Base-by-base conservation (phyloP, 2,329 filamentous ascomycete species). In the Coniochaeta sp. region DNA sequence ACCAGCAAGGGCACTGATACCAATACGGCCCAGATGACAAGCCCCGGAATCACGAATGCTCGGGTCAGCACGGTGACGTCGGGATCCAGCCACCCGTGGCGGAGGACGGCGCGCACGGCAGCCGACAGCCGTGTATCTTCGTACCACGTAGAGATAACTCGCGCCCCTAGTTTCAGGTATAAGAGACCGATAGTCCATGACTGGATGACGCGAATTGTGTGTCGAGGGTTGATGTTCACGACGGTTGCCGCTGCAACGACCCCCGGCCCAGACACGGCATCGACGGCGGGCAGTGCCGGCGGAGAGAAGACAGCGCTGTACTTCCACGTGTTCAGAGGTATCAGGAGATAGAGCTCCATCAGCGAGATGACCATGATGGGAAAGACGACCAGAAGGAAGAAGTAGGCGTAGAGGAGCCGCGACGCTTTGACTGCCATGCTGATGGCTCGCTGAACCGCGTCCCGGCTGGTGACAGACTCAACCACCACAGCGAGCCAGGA, bases 101-200 rank as follows among this genome's bases (percentile, higher is more conserved):
- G 85, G 60, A 92, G 80, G 17, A 96, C 86, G 2, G 87, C 88
- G 1, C 86, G 84, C 17, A 96, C 83, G 0, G 92, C 91, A 57
- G 85, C 81, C 0, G 91, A 89, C 0, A 89, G 83, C 4, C 90
- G 87, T 10, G 88, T 89, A 10, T 86, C 81, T 9, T 85, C 84
- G 63, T 91, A 82, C 68, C 88, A 82, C 14, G 89, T 78, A 24
- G 88, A 80, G 28, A 92, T 80, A 67, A 91, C 76, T 42, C 89
- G 87, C 17, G 86, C 82, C 0, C 84, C 84, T 67, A 98, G 85
- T 64, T 96, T 93, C 32, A 96, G 82, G 72, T 96, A 97, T 3
- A 99, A 81, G 24, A 99, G 83, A 4, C 95, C 95, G 1, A 99
- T 79, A 0, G 93, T 96, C 92, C 93, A 99, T 61, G 93, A 88